Percentiles rank a stretch among this genome's conserved stretches.
Evolutionary conservation across 345 rosid genomes (phyloP).

Genomic region (Eutrema heterophyllum): DNA sequence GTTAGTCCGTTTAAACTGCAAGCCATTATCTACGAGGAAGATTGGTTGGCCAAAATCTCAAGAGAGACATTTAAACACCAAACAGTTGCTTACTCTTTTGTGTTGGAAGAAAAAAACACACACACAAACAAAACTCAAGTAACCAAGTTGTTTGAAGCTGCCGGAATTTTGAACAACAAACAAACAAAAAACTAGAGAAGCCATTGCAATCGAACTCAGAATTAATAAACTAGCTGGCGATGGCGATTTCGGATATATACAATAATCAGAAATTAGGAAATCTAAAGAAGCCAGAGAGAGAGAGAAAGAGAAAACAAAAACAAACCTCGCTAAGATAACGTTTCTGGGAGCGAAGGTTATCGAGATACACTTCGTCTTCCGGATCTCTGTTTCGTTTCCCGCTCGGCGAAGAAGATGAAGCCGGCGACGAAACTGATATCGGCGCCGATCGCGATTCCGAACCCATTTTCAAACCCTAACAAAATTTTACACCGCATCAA

Average conservation of each 20-base stretch:
- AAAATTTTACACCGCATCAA: neutral
- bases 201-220: neutral
- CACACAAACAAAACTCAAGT: too few species aligned
- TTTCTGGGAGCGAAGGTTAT: conserved; percentile 91
- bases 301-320: neutral
- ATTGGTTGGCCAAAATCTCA: neutral
- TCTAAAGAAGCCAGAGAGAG: neutral
- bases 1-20: conserved; percentile 91
- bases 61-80: neutral
- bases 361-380: conserved; percentile 89
- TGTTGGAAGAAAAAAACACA: too few species aligned
- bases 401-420: conserved; percentile 47
- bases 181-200: neutral
- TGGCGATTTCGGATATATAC: neutral
- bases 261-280: neutral
- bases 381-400: conserved; percentile 86
- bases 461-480: conserved; percentile 8
- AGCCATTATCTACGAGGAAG: conserved; percentile 75
- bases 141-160: neutral
- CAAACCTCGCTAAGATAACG: conserved; percentile 91
- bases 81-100: too few species aligned
- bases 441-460: conserved; percentile 26
- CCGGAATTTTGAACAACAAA: neutral
- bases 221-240: neutral
- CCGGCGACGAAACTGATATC: conserved; percentile 35